Evolutionary conservation across 1,139 yeast genomes (phyloP).

Genomic region (Suhomyces ambrosiae): DNA sequence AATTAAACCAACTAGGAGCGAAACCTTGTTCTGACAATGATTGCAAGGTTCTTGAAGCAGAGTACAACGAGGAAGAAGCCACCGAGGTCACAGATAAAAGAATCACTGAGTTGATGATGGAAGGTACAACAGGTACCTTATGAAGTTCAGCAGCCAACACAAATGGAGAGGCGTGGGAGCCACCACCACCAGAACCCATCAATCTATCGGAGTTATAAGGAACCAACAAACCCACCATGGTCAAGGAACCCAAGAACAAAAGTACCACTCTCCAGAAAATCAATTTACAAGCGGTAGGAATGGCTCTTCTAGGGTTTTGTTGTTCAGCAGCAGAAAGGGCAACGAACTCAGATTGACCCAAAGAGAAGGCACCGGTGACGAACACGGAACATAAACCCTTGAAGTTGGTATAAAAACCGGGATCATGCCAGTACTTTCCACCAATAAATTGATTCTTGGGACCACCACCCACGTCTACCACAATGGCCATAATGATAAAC

Average conservation of each 20-base stretch:
- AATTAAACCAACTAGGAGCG: slow-evolving; percentile 46
- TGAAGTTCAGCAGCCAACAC: slow-evolving; percentile 47
- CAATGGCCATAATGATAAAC: slow-evolving; percentile 34
- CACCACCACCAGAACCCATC: slow-evolving; percentile 41
- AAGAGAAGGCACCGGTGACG: slow-evolving; percentile 46
- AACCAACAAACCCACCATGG: slow-evolving; percentile 46
- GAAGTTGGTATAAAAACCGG: slow-evolving; percentile 29
- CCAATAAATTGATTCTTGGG: slow-evolving; percentile 29
- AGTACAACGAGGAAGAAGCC: slow-evolving; percentile 47
- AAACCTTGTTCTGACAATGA: slow-evolving; percentile 47
- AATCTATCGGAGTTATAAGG: slow-evolving; percentile 41
- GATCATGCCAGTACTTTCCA: slow-evolving; percentile 34
- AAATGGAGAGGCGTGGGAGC: slow-evolving; percentile 46
- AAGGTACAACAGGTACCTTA: slow-evolving; percentile 42
- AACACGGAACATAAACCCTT: slow-evolving; percentile 45
- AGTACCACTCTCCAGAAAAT: slow-evolving; percentile 41
- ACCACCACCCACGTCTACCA: slow-evolving; percentile 33
- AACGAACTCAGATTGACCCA: slow-evolving; percentile 48
- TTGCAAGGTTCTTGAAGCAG: slow-evolving; percentile 46
- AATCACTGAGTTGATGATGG: slow-evolving; percentile 47
- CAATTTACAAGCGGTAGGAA: slow-evolving; percentile 46
- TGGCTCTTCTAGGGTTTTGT: slow-evolving; percentile 41
- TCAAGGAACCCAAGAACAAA: slow-evolving; percentile 44
- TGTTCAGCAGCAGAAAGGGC: slow-evolving; percentile 47
- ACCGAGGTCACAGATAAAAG: slow-evolving; percentile 49